A percentile compares a stretch with the other conserved stretches of the same genome.
phyloP scores from a whole-genome alignment of 139 green algal genomes.

The Spirogloea muscicola region DNA sequence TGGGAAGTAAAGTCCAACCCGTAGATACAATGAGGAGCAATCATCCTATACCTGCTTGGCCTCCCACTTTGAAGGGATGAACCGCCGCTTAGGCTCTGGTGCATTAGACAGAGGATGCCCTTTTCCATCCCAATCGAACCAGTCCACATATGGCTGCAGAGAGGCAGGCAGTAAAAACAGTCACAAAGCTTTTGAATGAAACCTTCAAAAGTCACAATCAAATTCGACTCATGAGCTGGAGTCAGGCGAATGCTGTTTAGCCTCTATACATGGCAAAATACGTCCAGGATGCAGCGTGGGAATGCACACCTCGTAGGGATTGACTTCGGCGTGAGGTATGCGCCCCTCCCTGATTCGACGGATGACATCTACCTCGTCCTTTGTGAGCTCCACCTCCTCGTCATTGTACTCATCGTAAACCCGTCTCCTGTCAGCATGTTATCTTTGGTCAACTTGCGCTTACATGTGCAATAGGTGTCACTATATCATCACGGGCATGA shows the following conservation, averaged over 20 bases:
- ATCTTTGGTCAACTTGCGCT: no score
- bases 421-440: slow-evolving; percentile 66
- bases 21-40: no score
- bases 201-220: no score
- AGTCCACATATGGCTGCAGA: slow-evolving; percentile 60
- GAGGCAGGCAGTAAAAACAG: no score
- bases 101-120: slow-evolving; percentile 71
- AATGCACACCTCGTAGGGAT: slow-evolving; percentile 56
- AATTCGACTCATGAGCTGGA: no score
- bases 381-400: slow-evolving; percentile 84
- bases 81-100: slow-evolving; percentile 92
- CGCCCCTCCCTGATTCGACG: slow-evolving; percentile 81
- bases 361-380: slow-evolving; percentile 86
- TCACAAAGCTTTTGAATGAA: no score
- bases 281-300: no score
- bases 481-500: no score
- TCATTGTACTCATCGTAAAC: slow-evolving; percentile 98
- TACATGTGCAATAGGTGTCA: no score
- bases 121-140: slow-evolving; percentile 72
- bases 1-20: no score
- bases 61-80: slow-evolving; percentile 94
- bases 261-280: no score
- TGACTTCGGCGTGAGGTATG: slow-evolving; percentile 84
- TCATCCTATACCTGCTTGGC: slow-evolving; percentile 90
- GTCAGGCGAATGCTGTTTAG: no score